Percentiles rank a stretch among this genome's conserved stretches.
Evolutionary conservation across 805 yeast genomes (phyloP).

Genomic region (Kuraishia molischiana): DNA sequence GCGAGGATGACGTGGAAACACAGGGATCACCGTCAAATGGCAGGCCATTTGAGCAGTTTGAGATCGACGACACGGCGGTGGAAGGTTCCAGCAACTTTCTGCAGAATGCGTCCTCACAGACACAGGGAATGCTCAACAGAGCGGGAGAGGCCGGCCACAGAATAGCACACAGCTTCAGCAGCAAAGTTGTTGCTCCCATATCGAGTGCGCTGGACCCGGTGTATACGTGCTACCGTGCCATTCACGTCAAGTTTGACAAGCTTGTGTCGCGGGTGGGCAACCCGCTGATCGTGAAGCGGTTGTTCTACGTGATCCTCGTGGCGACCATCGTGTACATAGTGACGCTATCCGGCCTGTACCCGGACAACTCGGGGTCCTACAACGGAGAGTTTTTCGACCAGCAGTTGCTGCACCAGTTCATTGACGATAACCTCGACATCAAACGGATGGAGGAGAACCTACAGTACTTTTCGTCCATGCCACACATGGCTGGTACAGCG

Average conservation of each 20-base stretch:
- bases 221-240: slow-evolving; percentile 32
- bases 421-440: slow-evolving; percentile 42
- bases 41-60: slow-evolving; percentile 26
- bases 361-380: slow-evolving; percentile 26
- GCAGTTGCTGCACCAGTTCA: slow-evolving; percentile 35
- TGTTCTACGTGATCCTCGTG: slow-evolving; percentile 60
- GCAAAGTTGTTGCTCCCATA: slow-evolving; percentile 30
- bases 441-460: slow-evolving; percentile 53
- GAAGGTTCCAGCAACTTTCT: too few species aligned
- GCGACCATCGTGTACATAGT: slow-evolving; percentile 48
- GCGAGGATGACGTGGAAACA: background rate
- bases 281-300: slow-evolving; percentile 72
- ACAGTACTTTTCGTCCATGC: slow-evolving; percentile 69
- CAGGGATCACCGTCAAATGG: background rate
- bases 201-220: slow-evolving; percentile 39
- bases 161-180: slow-evolving; percentile 26
- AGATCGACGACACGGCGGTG: slow-evolving; percentile 26
- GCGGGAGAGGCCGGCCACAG: slow-evolving; percentile 27
- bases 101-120: slow-evolving; percentile 3
- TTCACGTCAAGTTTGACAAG: slow-evolving; percentile 41
- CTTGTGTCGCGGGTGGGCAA: slow-evolving; percentile 64
- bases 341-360: slow-evolving; percentile 45
- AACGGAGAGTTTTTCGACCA: slow-evolving; percentile 60
- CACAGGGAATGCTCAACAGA: slow-evolving; percentile 18
- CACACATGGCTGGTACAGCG: slow-evolving; percentile 81